Evolutionary conservation across 2,329 filamentous ascomycete genomes (phyloP).

Genomic region (Epicoccum nigrum): DNA sequence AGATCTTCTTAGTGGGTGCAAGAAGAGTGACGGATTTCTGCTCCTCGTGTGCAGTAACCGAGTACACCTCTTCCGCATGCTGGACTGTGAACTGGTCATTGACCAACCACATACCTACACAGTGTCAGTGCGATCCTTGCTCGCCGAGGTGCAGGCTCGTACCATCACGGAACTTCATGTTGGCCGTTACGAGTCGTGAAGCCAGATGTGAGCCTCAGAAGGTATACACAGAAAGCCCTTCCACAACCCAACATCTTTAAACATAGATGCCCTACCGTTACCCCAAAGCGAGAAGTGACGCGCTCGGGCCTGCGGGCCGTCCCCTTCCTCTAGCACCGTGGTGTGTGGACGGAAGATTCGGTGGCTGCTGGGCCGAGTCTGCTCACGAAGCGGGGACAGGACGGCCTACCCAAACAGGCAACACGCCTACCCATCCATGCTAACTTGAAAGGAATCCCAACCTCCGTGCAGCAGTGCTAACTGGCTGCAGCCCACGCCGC

Average conservation of each 20-base stretch:
- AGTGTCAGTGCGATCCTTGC: slow-evolving; percentile 13
- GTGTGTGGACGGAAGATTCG: slow-evolving; percentile 34
- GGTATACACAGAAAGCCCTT: not conserved
- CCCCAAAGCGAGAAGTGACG: slow-evolving; percentile 1
- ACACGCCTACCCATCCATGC: no score
- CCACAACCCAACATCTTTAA: slow-evolving; percentile 7
- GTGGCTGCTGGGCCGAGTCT: slow-evolving; percentile 24
- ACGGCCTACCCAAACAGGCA: slow-evolving; percentile 5
- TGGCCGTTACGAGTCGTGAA: slow-evolving; percentile 10
- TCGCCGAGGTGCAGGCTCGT: slow-evolving; percentile 9
- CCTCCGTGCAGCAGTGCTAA: slow-evolving; percentile 1
- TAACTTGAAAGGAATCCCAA: no score
- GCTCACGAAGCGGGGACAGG: slow-evolving; percentile 18
- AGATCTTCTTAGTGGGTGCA: slow-evolving; percentile 64
- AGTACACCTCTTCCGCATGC: slow-evolving; percentile 70
- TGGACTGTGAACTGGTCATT: slow-evolving; percentile 66
- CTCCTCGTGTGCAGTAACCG: slow-evolving; percentile 53
- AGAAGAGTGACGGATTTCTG: slow-evolving; percentile 60
- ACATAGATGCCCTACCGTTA: not conserved
- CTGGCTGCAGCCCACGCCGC: not conserved
- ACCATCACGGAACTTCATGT: slow-evolving; percentile 68
- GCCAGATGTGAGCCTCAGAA: slow-evolving; percentile 2
- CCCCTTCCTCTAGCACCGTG: slow-evolving; percentile 12
- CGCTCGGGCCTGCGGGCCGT: slow-evolving; percentile 29
- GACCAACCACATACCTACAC: slow-evolving; percentile 66